Percentiles rank a stretch among this genome's conserved stretches.
phyloP scores from a whole-genome alignment of 192 early-diverging fungal genomes.

The Coemansia aciculifera region DNA sequence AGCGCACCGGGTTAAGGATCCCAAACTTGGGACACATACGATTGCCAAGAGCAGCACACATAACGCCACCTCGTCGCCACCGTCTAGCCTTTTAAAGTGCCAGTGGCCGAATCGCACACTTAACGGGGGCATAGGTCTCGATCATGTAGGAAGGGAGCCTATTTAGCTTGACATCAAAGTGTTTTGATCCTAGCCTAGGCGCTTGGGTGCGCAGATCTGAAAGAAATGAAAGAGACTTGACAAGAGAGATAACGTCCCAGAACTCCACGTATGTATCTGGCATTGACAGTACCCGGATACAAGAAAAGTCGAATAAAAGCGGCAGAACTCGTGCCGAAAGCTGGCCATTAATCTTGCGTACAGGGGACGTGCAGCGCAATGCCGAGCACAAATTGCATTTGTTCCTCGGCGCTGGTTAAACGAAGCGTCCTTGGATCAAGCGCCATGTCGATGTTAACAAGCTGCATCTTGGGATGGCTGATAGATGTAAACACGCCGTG shows the following conservation, averaged over 20 bases:
- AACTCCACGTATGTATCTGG: not conserved
- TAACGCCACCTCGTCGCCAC: too few species aligned
- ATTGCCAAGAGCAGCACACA: too few species aligned
- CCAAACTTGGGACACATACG: too few species aligned
- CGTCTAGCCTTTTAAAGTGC: too few species aligned
- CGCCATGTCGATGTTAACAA: not conserved
- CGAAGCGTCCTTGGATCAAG: not conserved
- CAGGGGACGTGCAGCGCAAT: not conserved
- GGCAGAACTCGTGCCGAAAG: not conserved
- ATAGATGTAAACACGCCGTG: not conserved
- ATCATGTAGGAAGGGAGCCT: not conserved
- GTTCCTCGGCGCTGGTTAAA: not conserved
- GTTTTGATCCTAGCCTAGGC: not conserved
- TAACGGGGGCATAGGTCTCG: not conserved
- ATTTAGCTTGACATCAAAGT: not conserved
- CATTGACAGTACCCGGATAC: not conserved
- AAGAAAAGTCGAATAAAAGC: not conserved
- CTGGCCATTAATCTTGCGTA: not conserved
- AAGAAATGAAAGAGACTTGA: not conserved
- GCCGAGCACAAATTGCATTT: not conserved
- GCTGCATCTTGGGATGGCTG: not conserved
- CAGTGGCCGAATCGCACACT: not conserved
- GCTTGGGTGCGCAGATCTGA: not conserved
- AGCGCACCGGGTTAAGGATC: not conserved
- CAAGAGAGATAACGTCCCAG: not conserved